Evolutionary conservation across 768 basidiomycete genomes (phyloP).

Genomic region (Tephrocybe rancida): DNA sequence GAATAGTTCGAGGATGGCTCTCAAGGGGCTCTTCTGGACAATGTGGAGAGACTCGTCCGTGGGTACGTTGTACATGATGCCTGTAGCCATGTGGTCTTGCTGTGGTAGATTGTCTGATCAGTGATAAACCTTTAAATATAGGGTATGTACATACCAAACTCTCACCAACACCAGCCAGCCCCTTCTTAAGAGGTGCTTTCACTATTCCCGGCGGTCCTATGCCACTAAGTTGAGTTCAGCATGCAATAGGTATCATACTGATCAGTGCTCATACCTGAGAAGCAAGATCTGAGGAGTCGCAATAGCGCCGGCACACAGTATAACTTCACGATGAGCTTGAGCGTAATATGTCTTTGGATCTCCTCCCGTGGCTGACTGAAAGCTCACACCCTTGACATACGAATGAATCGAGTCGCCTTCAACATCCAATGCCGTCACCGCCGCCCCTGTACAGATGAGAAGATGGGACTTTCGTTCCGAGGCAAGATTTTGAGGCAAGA

Average conservation of each 20-base stretch:
- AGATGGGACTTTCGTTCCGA: conserved; percentile 17
- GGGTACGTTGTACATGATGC: conserved; percentile 33
- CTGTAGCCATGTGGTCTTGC: conserved; percentile 42
- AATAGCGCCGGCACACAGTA: conserved; percentile 40
- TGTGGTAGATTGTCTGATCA: conserved; percentile 7
- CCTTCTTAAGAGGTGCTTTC: conserved; percentile 24
- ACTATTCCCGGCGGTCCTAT: conserved; percentile 42
- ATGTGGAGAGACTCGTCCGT: conserved; percentile 31
- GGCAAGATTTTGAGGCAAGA: conserved; percentile 19
- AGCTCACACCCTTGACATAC: conserved; percentile 2
- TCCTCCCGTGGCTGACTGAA: background rate
- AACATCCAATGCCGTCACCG: conserved; percentile 19
- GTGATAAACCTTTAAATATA: background rate
- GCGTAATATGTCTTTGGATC: background rate
- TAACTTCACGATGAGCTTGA: conserved; percentile 22
- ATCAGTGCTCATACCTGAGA: conserved; percentile 21
- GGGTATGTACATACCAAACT: conserved; percentile 24
- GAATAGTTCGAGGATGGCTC: conserved; percentile 30
- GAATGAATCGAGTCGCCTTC: background rate
- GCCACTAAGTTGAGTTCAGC: conserved; percentile 28
- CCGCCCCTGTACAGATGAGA: conserved; percentile 20
- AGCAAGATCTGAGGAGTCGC: conserved; percentile 45
- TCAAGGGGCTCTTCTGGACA: conserved; percentile 25
- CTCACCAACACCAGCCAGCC: conserved; percentile 35
- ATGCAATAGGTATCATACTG: background rate